Conservation (phyloP, 345 rosid species). For the Camelina hispida region DNA sequence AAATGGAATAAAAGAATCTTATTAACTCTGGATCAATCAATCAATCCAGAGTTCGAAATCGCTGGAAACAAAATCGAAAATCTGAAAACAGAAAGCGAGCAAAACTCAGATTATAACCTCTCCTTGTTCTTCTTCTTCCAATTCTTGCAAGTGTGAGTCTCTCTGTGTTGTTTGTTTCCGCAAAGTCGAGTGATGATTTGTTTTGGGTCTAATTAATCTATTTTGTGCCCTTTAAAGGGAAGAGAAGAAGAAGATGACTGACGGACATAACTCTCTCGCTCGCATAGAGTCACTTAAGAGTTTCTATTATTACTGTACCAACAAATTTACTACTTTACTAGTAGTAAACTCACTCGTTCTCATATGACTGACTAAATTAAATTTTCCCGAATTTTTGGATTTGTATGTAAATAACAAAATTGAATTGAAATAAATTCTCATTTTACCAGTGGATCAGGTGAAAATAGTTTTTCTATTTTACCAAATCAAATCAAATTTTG, state of each 20-base stretch:
- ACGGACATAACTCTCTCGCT: slow-evolving; percentile 18
- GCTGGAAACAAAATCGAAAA: neutral
- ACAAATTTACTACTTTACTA: no score
- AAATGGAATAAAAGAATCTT: no score
- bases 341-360: no score
- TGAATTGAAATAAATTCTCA: no score
- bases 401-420: no score
- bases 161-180: slow-evolving; percentile 6
- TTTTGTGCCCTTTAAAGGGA: neutral
- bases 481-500: no score
- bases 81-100: neutral
- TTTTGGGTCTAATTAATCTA: neutral
- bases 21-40: no score
- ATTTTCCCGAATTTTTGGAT: no score
- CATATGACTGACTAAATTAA: no score
- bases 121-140: slow-evolving; percentile 11
- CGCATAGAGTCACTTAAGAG: neutral
- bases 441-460: no score
- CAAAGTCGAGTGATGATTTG: neutral
- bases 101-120: slow-evolving; percentile 8
- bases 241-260: neutral
- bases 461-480: no score
- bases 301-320: no score
- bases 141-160: neutral
- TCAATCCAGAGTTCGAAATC: neutral